Evolutionary conservation across 2,329 filamentous ascomycete species (phyloP), one percentile per base, ranked within the genome.

Genomic region (Paraphoma chrysanthemicola): DNA sequence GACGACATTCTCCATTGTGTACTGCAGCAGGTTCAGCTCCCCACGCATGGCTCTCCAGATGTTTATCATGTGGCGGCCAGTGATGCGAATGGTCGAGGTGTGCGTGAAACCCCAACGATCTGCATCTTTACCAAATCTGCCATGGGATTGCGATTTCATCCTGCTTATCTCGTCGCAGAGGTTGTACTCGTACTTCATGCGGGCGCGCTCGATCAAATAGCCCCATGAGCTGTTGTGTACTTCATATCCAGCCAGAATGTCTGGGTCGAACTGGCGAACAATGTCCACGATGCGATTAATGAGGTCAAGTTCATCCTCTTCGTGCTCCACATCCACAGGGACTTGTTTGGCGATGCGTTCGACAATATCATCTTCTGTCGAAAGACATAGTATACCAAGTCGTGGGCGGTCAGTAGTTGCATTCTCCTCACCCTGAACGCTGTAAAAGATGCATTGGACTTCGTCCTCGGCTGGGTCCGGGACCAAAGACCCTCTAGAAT

Each of bases 221-320:
- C 96, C 95, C 95, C 95, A 99, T 0, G 93, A 97, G 56, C 88
- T 85, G 51, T 93, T 92, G 70, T 97, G 93, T 0, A 98, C 93
- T 76, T 99, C 95, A 67, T 95, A 99, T 0, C 95, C 95, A 0
- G 93, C 95, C 42, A 99, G 81, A 29, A 99, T 91, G 69, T 99
- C 95, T 0, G 95, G 95, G 73, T 99, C 95, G 67, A 90, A 85
- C 3, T 82, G 81, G 38, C 93, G 87, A 17, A 99, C 94, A 67
- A 97, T 88, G 64, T 95, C 90, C 14, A 97, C 88, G 76, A 98
- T 86, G n/a, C 88, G 86, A 43, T 91, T 90, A 73, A 99, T 87
- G 30, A 97, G 76, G 62, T 96, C 92, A 3, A 97, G 83, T 74
- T 99, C 95, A 0, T 90, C 89, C 9, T 83, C 77, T 76, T 98